Evolutionary conservation across 805 yeast species (phyloP), one percentile per base, ranked within the genome.

Genomic region (Yarrowia divulgata): DNA sequence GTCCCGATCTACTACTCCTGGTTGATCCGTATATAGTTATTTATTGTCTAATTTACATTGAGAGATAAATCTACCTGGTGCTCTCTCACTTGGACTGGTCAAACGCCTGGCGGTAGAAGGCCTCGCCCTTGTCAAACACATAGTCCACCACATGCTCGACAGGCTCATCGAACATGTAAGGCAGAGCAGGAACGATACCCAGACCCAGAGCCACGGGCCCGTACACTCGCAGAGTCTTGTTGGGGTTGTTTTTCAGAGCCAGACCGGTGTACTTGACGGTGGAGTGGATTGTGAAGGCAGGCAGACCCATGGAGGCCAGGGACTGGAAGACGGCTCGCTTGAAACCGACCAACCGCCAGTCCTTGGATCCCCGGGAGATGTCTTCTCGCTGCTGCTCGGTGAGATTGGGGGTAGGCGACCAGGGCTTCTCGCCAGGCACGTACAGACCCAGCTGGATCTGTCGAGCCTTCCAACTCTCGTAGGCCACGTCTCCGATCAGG

Each of bases 201-300:
- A 90, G 81, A 52, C 97, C 97, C 32, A 89, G 72, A n/a, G 83
- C 90, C 37, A 90, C 93, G 1, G 97, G 96, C 5, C 93, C 93
- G 77, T 85, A 90, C 0, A 87, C 81, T 73, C 84, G 85, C 70
- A 90, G 67, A 0, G 79, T 69, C 69, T 82, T 81, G 70, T 81
- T 82, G 58, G 81, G 79, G 66, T 84, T 77, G 75, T 87, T 86
- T 76, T 87, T 87, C 70, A 91, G 86, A 39, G 87, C 78, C 23
- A 80, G 69, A 2, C 91, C 88, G 1, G 92, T 86, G 75, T 90
- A 90, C 72, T 88, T 83, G 49, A 90, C 97, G 6, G 80, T 75
- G 1, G 90, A 83, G 76, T 90, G 97, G 73, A 90, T 90, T 6
- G 97, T 90, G 77, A 90, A 87, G 2, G 96, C 96, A 10, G 97